Evolutionary conservation across 192 early-diverging fungal genomes (phyloP).

Genomic region (Coemansia sp.): DNA sequence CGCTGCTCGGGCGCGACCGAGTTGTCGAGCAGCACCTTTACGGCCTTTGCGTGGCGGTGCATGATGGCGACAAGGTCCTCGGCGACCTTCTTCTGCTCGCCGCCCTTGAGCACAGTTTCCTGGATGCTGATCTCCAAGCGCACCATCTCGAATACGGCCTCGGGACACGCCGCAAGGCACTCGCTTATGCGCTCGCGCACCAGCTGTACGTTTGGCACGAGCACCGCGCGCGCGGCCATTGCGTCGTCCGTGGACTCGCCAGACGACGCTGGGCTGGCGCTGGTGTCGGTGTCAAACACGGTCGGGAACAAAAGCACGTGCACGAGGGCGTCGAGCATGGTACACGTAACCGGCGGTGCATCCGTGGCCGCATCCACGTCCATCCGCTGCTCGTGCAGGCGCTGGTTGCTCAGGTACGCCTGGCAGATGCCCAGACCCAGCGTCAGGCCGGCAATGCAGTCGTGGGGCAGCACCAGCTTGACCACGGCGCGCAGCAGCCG

Average conservation of each 20-base stretch:
- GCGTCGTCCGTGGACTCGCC: neutral
- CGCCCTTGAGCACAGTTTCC: slow-evolving; percentile 42
- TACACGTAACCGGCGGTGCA: slow-evolving; percentile 10
- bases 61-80: slow-evolving; percentile 37
- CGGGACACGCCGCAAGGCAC: slow-evolving; percentile 36
- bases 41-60: slow-evolving; percentile 24
- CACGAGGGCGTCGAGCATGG: slow-evolving; percentile 52
- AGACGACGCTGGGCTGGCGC: neutral
- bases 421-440: slow-evolving; percentile 47
- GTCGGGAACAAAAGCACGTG: slow-evolving; percentile 72
- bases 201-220: slow-evolving; percentile 13
- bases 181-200: slow-evolving; percentile 42
- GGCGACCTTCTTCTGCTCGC: slow-evolving; percentile 52
- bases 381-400: slow-evolving; percentile 5
- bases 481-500: slow-evolving; percentile 35
- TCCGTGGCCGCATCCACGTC: neutral
- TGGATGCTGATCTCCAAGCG: slow-evolving; percentile 51
- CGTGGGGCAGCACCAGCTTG: slow-evolving; percentile 52
- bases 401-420: slow-evolving; percentile 31
- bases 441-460: slow-evolving; percentile 47
- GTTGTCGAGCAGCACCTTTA: slow-evolving; percentile 13
- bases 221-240: slow-evolving; percentile 11
- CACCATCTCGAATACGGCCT: slow-evolving; percentile 51
- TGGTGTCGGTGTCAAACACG: slow-evolving; percentile 61
- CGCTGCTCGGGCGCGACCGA: neutral